Conservation (phyloP, 2,329 filamentous ascomycete species). For the Tolypocladium sp. region DNA sequence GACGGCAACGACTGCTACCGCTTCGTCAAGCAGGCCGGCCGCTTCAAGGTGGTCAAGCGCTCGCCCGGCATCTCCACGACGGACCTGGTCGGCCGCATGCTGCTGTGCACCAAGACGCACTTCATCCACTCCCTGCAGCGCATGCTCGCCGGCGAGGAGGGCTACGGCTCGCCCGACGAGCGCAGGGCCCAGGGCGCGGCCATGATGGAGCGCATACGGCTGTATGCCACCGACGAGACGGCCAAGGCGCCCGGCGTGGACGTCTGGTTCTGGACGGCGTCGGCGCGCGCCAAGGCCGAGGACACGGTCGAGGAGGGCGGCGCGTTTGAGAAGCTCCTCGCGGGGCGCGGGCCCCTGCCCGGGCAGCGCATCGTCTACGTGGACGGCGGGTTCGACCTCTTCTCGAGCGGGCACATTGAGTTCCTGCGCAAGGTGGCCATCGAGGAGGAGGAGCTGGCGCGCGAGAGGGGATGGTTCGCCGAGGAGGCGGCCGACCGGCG, state of each 20-base stretch:
- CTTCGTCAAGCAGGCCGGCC: constrained; percentile 86
- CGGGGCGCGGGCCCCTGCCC: constrained; percentile 59
- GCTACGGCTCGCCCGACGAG: constrained; percentile 60
- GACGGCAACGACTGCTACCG: constrained; percentile 94
- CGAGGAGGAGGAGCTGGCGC: constrained; percentile 61
- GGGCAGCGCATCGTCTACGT: constrained; percentile 90
- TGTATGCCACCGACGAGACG: constrained; percentile 82
- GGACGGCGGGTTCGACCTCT: constrained; percentile 92
- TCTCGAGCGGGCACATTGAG: constrained; percentile 94
- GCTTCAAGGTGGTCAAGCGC: constrained; percentile 94
- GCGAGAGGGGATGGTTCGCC: constrained; percentile 64
- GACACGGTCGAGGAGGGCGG: constrained; percentile 49
- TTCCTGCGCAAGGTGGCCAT: constrained; percentile 74
- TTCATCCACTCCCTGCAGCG: constrained; percentile 76
- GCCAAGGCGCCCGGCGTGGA: constrained; percentile 70
- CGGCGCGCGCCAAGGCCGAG: constrained; percentile 33
- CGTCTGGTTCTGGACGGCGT: constrained; percentile 74
- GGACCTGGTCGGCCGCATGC: constrained; percentile 95
- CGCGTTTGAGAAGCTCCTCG: constrained; percentile 57
- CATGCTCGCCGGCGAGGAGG: constrained; percentile 61
- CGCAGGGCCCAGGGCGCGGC: constrained; percentile 51
- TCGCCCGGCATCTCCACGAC: constrained; percentile 96
- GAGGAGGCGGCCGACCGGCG: constrained; percentile 55
- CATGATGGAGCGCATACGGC: constrained; percentile 68
- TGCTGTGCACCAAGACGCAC: constrained; percentile 89